Evolutionary conservation across 805 yeast species (phyloP).

Genomic region (Candida railenensis): DNA sequence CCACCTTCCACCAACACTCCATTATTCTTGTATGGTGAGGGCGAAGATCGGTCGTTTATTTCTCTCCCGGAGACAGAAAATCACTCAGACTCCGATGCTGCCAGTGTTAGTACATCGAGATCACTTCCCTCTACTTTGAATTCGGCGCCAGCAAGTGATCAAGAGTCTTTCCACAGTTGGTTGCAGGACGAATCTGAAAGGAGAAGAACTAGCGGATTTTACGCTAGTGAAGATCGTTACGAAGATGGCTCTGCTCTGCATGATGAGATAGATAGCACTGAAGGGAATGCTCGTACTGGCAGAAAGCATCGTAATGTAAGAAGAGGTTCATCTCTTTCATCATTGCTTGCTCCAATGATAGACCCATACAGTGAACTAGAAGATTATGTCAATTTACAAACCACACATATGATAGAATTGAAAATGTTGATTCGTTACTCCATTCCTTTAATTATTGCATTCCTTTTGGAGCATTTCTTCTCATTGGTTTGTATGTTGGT

Average conservation of each 20-base stretch:
- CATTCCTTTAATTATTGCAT: conserved; percentile 40
- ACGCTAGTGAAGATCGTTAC: conserved; percentile 13
- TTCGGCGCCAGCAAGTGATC: conserved; percentile 35
- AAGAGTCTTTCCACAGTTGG: conserved; percentile 44
- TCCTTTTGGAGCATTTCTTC: conserved; percentile 43
- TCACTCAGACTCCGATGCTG: conserved; percentile 34
- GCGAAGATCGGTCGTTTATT: conserved; percentile 44
- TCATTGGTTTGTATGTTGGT: conserved; percentile 42
- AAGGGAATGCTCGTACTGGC: too few species aligned
- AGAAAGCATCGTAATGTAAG: too few species aligned
- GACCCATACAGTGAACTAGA: conserved; percentile 19
- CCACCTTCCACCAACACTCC: conserved; percentile 46
- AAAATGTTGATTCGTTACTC: conserved; percentile 30
- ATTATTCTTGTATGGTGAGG: conserved; percentile 41
- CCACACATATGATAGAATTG: conserved; percentile 26
- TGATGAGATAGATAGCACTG: not conserved
- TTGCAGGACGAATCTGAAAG: conserved; percentile 42
- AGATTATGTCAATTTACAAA: conserved; percentile 31
- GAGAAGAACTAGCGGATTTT: conserved; percentile 13
- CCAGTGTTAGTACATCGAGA: conserved; percentile 40
- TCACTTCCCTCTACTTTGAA: conserved; percentile 40
- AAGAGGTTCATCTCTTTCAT: too few species aligned
- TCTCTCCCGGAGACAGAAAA: conserved; percentile 27
- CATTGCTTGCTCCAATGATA: conserved; percentile 1
- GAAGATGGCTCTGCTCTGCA: conserved; percentile 10